phyloP scores from a whole-genome alignment of 2,329 filamentous ascomycete species.

The Fusarium tuaranense region DNA sequence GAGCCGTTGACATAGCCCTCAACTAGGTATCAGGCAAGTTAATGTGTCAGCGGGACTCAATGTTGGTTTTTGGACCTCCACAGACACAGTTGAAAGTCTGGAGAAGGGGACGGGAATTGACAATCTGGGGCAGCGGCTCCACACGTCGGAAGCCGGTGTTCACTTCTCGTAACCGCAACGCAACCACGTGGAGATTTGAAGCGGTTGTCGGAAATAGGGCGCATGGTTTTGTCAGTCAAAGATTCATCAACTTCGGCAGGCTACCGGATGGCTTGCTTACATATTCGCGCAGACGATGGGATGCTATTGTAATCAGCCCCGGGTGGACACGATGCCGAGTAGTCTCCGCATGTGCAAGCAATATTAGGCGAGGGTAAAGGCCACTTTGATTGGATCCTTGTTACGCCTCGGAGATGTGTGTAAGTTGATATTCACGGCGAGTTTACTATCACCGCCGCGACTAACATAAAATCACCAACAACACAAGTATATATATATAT shows the following conservation, averaged over 20 bases:
- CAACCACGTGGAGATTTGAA: background rate
- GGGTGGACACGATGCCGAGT: background rate
- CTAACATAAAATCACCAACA: background rate
- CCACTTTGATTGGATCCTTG: background rate
- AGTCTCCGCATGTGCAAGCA: background rate
- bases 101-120: background rate
- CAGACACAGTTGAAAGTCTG: background rate
- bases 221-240: background rate
- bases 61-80: background rate
- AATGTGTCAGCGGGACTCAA: background rate
- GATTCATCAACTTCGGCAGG: conserved; percentile 1
- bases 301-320: conserved; percentile 5
- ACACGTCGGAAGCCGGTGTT: background rate
- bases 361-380: background rate
- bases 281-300: background rate
- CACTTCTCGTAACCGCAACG: background rate
- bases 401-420: background rate
- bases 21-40: background rate
- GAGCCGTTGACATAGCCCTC: background rate
- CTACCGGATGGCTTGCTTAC: background rate
- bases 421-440: background rate
- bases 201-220: background rate
- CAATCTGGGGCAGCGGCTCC: background rate
- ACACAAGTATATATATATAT: background rate
- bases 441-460: background rate